These are phyloP conservation scores for Saturnispora diversa DNA, from an alignment of 805 yeast genomes.

Conservation along the genomic window DNA sequence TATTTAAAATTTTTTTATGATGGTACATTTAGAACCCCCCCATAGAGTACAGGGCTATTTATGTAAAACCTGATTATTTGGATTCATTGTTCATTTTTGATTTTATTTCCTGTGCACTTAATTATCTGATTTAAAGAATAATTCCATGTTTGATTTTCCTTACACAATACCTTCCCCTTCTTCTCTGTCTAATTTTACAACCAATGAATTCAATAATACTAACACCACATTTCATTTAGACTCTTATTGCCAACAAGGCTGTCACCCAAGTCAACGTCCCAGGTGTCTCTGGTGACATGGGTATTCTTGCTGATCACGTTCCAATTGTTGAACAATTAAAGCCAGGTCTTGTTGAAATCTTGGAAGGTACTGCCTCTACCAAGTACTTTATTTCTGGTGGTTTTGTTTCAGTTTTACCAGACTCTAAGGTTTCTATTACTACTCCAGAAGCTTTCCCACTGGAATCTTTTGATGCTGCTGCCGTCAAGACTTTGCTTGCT, in stretches of 20 bases:
- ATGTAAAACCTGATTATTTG: no score
- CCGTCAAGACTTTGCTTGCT: conserved; percentile 70
- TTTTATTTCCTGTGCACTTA: no score
- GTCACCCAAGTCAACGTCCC: conserved; percentile 85
- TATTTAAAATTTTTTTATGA: no score
- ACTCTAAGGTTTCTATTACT: conserved; percentile 79
- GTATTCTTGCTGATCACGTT: conserved; percentile 96
- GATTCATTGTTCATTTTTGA: no score
- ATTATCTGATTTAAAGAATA: no score
- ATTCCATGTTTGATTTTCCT: no score
- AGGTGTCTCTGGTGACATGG: conserved; percentile 90
- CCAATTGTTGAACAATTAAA: conserved; percentile 93
- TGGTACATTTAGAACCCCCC: no score
- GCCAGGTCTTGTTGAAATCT: conserved; percentile 92
- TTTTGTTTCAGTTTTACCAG: conserved; percentile 93
- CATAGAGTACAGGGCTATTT: no score
- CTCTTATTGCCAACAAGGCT: conserved; percentile 28
- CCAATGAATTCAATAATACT: no score
- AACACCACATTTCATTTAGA: conserved; percentile 15
- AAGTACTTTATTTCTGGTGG: conserved; percentile 94
- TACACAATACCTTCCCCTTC: conserved; percentile 7
- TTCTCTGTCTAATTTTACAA: not conserved
- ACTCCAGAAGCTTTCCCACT: conserved; percentile 94
- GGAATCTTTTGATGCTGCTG: conserved; percentile 73
- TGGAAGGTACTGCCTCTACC: conserved; percentile 64